phyloP scores from a whole-genome alignment of 1,139 yeast species.

The Candida neerlandica region DNA sequence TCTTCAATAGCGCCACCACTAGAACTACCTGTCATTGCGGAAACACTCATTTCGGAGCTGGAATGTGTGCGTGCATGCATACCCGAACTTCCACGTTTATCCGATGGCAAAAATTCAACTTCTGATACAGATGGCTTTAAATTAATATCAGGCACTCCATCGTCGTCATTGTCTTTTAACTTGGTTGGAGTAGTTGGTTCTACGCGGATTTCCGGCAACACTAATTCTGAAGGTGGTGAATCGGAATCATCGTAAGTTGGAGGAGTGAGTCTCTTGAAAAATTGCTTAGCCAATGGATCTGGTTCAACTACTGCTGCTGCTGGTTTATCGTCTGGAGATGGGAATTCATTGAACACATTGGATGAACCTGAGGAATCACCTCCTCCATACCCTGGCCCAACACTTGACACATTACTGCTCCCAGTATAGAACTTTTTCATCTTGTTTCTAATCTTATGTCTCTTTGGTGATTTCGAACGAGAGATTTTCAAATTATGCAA shows the following conservation, averaged over 20 bases:
- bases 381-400: neutral
- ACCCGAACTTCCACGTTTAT: constrained; percentile 1
- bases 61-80: constrained; percentile 2
- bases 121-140: constrained; percentile 7
- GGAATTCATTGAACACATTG: constrained; percentile 4
- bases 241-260: constrained; percentile 5
- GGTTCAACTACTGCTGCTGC: neutral
- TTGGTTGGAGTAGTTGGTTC: constrained; percentile 7
- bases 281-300: constrained; percentile 13
- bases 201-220: constrained; percentile 7
- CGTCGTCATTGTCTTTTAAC: neutral
- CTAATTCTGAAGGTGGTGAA: constrained; percentile 2
- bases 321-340: constrained; percentile 2
- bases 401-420: neutral
- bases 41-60: neutral
- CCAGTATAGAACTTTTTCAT: constrained; percentile 16
- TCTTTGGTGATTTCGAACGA: constrained; percentile 15
- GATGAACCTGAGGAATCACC: constrained; percentile 15
- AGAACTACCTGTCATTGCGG: neutral
- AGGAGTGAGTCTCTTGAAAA: constrained; percentile 18
- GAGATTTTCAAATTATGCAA: constrained; percentile 10
- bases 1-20: neutral
- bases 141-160: constrained; percentile 7
- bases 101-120: constrained; percentile 12
- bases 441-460: constrained; percentile 11